Base-by-base conservation (phyloP, 768 basidiomycete genomes). In the Suillus discolor region DNA sequence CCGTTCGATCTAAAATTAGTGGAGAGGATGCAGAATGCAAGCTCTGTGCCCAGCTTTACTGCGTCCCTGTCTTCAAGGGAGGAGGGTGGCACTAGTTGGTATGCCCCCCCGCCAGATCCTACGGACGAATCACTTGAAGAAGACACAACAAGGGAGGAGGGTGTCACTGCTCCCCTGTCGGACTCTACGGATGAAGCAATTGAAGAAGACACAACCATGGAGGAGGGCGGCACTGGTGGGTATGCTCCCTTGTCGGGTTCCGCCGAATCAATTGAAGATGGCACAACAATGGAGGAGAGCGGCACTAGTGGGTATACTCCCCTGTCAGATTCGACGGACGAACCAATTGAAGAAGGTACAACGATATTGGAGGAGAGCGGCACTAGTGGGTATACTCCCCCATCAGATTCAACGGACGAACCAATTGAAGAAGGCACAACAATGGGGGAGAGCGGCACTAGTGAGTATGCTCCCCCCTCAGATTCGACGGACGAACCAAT, bases 1-100 rank as follows among this genome's bases (percentile, higher is more conserved):
- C 87, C 82, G 1, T 79, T 87, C 39, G 81, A 83, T 57, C 74
- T 91, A 63, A 78, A 75, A 57, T 76, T 91, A 59, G 85, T 85
- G 3, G 84, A 78, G 60, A 82, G 79, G 69, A 81, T 85, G 74
- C 78, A 81, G 62, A 81, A 80, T 54, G 77, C 77, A 16, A 80
- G 77, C 67, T 73, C 75, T 44, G 72, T 74, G 51, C 77, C 80
- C 11, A 71, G 62, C 3, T 73, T 71, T 74, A 64, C 65, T 74
- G 13, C 57, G 31, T 67, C 67, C 25, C 41, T 20, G 11, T 42
- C 59, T 42, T 42, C 59, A 13, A 31, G 41, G 31, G 79, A 79
- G 61, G 80, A 75, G 23, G 69, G 73, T 6, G 71, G 61, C 42
- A 42, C 62, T 34, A 71, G 67, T 25, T 70, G 63, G 11, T 79